phyloP scores from a whole-genome alignment of 345 rosid species.

The Citrus medica region DNA sequence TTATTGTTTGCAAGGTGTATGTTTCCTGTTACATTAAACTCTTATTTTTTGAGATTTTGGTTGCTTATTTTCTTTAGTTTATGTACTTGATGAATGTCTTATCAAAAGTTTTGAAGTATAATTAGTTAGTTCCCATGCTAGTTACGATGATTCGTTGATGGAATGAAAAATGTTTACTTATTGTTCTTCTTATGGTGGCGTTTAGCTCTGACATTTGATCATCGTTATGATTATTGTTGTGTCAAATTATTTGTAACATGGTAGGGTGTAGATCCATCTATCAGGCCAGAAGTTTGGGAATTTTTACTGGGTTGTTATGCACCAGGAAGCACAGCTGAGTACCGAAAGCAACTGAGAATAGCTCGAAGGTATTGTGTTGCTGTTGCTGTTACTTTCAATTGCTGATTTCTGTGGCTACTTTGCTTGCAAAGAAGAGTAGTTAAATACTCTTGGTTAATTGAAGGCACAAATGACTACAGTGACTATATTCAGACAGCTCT shows the following conservation, averaged over 20 bases:
- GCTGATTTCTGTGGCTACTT: slow-evolving; percentile 1
- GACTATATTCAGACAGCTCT: background rate
- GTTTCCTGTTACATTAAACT: background rate
- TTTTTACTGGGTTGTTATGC: slow-evolving; percentile 89
- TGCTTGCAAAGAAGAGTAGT: slow-evolving; percentile 10
- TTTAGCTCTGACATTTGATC: background rate
- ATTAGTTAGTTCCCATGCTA: background rate
- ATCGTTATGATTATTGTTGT: slow-evolving; percentile 6
- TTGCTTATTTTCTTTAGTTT: background rate
- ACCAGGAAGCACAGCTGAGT: slow-evolving; percentile 71
- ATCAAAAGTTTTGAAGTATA: background rate
- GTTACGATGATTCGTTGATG: background rate
- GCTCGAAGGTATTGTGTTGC: slow-evolving; percentile 57
- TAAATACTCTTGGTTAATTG: slow-evolving; percentile 3
- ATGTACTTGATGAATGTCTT: background rate
- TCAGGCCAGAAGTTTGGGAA: slow-evolving; percentile 94
- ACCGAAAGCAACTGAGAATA: slow-evolving; percentile 63
- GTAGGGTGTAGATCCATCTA: slow-evolving; percentile 89
- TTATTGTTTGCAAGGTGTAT: background rate
- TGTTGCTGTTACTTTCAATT: background rate
- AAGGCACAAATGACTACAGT: background rate
- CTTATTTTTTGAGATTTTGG: background rate
- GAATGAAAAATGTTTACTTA: background rate
- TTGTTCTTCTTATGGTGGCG: background rate
- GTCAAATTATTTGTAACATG: slow-evolving; percentile 26